Percentiles rank a stretch among this genome's conserved stretches.
These are phyloP conservation scores for Abrus precatorius DNA, from an alignment of 306 rosid genomes.

Conservation along the genomic window DNA sequence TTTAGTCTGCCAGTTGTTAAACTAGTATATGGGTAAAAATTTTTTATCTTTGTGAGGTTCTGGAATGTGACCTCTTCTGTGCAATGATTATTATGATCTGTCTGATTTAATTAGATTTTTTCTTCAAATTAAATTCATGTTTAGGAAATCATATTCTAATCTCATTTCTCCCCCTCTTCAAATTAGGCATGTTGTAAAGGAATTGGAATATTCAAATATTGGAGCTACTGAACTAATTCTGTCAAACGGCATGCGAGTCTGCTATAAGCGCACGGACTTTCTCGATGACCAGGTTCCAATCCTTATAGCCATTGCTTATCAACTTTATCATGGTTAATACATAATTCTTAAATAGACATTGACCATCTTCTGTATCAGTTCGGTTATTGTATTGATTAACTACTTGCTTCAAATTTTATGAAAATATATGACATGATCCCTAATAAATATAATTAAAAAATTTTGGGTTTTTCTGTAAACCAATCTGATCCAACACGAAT, in stretches of 20 bases:
- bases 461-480: background rate
- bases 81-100: conserved; percentile 1
- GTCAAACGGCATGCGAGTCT: conserved; percentile 93
- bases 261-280: conserved; percentile 90
- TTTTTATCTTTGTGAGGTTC: conserved; percentile 17
- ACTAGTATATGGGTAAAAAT: conserved; percentile 21
- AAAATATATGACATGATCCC: conserved; percentile 21
- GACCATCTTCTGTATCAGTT: conserved; percentile 30
- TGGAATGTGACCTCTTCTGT: conserved; percentile 21
- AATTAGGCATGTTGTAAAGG: conserved; percentile 74
- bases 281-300: conserved; percentile 89
- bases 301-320: conserved; percentile 40
- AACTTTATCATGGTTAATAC: conserved; percentile 37
- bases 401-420: conserved; percentile 12
- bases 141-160: conserved; percentile 39
- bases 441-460: conserved; percentile 11
- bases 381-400: conserved; percentile 26
- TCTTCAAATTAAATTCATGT: conserved; percentile 29
- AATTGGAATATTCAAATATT: conserved; percentile 79
- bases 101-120: conserved; percentile 40
- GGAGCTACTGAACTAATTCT: conserved; percentile 87
- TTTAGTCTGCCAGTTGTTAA: conserved; percentile 20
- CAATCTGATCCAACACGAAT: background rate
- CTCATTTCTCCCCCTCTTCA: conserved; percentile 2
- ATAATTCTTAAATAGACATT: conserved; percentile 30